phyloP scores from a whole-genome alignment of 176 grass and related monocot genomes.

The Aegilops sharonensis region DNA sequence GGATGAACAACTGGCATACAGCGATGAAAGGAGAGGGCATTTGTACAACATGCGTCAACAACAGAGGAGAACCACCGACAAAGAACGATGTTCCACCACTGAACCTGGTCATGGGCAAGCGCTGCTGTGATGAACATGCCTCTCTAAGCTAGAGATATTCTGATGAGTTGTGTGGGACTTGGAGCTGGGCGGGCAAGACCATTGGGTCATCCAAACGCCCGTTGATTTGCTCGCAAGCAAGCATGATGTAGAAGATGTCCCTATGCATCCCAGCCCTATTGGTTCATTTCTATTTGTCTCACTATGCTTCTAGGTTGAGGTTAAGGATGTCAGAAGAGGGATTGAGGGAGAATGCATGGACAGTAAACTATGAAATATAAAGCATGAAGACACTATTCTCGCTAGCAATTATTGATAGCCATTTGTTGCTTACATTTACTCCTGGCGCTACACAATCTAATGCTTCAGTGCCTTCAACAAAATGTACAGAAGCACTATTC shows the following conservation, averaged over 20 bases:
- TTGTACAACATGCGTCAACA: no score
- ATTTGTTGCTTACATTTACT: neutral
- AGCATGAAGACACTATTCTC: neutral
- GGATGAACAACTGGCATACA: no score
- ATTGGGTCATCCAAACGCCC: neutral
- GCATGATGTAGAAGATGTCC: neutral
- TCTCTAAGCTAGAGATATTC: neutral
- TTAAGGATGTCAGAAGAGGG: neutral
- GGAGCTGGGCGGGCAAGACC: neutral
- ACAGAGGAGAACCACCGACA: no score
- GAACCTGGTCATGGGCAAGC: no score
- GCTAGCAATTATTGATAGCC: neutral
- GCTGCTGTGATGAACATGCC: no score
- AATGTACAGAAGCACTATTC: neutral
- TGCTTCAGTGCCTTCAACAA: neutral
- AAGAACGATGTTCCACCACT: no score
- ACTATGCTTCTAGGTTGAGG: no score
- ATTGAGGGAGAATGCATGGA: neutral
- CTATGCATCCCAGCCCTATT: neutral
- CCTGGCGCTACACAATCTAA: neutral
- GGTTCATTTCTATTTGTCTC: neutral
- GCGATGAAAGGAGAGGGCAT: no score
- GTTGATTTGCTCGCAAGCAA: neutral
- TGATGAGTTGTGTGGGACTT: accelerated
- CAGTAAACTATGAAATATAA: neutral